A percentile compares a stretch with the other conserved stretches of the same genome.
Evolutionary conservation across 1,139 yeast species (phyloP).

Genomic region (Suhomyces maxii): DNA sequence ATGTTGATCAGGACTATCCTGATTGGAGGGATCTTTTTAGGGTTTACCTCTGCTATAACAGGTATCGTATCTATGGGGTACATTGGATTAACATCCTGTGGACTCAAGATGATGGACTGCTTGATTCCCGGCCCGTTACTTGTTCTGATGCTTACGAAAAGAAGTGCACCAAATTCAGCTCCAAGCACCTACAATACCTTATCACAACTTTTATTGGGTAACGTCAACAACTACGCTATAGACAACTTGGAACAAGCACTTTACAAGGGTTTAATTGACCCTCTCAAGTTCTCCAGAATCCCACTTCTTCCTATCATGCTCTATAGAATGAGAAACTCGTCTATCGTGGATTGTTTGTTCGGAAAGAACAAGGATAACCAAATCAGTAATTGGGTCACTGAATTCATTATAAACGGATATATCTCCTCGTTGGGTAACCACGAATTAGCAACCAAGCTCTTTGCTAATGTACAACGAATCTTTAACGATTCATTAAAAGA

Average conservation of each 20-base stretch:
- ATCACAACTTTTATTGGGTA: constrained; percentile 21
- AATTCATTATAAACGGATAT: constrained; percentile 38
- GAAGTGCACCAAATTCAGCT: neutral
- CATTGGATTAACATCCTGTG: constrained; percentile 43
- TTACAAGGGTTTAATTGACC: constrained; percentile 38
- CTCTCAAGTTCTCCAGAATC: constrained; percentile 40
- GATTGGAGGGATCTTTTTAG: constrained; percentile 37
- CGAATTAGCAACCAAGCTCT: constrained; percentile 23
- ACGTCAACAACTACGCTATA: constrained; percentile 21
- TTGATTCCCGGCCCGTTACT: constrained; percentile 39
- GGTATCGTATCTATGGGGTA: constrained; percentile 46
- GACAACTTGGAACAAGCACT: constrained; percentile 37
- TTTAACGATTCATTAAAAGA: constrained; percentile 1
- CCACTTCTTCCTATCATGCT: constrained; percentile 43
- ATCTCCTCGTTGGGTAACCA: constrained; percentile 44
- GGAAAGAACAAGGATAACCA: constrained; percentile 14
- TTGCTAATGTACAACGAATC: constrained; percentile 12
- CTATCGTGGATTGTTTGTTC: constrained; percentile 32
- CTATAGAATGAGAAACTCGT: constrained; percentile 42
- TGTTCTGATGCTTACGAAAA: constrained; percentile 29
- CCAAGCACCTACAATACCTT: constrained; percentile 13
- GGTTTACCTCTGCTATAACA: constrained; percentile 41
- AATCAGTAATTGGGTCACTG: constrained; percentile 29
- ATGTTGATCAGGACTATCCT: constrained; percentile 27
- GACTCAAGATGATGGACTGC: constrained; percentile 40